phyloP scores from a whole-genome alignment of 768 basidiomycete genomes.

The Kwoniella sp. region DNA sequence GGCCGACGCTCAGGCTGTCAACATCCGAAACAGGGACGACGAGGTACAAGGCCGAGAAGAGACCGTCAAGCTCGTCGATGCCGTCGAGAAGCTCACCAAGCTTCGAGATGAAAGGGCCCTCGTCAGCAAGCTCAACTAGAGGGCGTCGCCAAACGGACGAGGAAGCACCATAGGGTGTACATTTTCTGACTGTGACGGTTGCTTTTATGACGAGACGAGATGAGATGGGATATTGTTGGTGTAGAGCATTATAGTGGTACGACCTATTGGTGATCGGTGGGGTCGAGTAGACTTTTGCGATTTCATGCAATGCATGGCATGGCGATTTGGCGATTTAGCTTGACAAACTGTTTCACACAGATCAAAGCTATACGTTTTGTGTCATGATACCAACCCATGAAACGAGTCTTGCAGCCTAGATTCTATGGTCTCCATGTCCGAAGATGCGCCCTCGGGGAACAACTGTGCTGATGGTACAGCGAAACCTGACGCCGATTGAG shows the following conservation, averaged over 20 bases:
- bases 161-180: too few relatives aligned
- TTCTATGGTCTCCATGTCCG: neutral
- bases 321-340: neutral
- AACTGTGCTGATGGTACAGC: too few relatives aligned
- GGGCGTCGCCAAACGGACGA: too few relatives aligned
- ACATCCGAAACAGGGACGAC: constrained; percentile 94
- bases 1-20: constrained; percentile 79
- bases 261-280: neutral
- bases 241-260: neutral
- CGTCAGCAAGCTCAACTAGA: constrained; percentile 60
- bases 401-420: neutral
- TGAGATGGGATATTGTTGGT: neutral
- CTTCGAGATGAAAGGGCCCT: constrained; percentile 67
- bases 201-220: neutral
- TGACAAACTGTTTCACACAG: neutral
- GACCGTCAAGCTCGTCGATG: constrained; percentile 69
- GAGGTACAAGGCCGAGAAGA: constrained; percentile 71
- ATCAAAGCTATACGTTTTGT: neutral
- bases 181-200: too few relatives aligned
- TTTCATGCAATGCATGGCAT: neutral
- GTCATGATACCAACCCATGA: neutral
- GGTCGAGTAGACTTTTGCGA: neutral
- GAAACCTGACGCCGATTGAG: too few relatives aligned
- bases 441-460: too few relatives aligned
- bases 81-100: constrained; percentile 68